A percentile compares a stretch with the other conserved stretches of the same genome.
Evolutionary conservation across 352 stramenopile species (phyloP).

Genomic region (Pythium coloratum): DNA sequence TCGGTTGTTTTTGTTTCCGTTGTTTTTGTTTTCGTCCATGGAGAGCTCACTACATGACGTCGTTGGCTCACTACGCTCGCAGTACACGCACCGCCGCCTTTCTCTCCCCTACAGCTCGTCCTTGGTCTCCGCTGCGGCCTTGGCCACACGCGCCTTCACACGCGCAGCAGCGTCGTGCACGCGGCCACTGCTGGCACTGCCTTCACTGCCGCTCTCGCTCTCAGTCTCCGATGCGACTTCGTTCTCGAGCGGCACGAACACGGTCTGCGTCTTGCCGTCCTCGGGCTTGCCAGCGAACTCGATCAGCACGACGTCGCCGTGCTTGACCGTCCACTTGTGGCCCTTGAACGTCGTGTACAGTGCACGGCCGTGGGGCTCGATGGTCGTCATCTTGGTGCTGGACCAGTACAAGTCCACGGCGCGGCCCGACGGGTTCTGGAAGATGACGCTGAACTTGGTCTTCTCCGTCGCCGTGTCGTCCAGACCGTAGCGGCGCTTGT

Average conservation of each 20-base stretch:
- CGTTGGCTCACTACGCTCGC: too few relatives aligned
- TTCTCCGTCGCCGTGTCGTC: slow-evolving; percentile 33
- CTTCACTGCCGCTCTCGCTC: neutral
- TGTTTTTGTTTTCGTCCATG: neutral
- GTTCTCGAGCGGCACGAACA: slow-evolving; percentile 42
- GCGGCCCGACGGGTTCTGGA: slow-evolving; percentile 63
- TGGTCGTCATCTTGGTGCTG: slow-evolving; percentile 64
- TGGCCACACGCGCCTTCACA: neutral
- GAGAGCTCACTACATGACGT: neutral
- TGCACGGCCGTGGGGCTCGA: slow-evolving; percentile 42
- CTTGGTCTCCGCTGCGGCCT: slow-evolving; percentile 23
- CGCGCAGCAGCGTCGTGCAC: neutral
- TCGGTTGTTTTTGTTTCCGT: neutral
- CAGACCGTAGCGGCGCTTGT: slow-evolving; percentile 81
- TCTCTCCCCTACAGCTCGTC: slow-evolving; percentile 41
- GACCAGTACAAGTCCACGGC: slow-evolving; percentile 68
- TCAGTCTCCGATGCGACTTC: neutral
- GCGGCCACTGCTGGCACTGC: neutral
- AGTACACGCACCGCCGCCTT: neutral
- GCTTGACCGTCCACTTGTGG: slow-evolving; percentile 73
- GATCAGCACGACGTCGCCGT: slow-evolving; percentile 49
- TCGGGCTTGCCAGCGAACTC: slow-evolving; percentile 46
- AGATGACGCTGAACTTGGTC: slow-evolving; percentile 55
- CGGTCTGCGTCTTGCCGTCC: slow-evolving; percentile 50
- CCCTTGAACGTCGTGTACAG: slow-evolving; percentile 64